These are phyloP conservation scores for Backusella tarrabulga DNA, from an alignment of 192 early-diverging fungal species.

Conservation along the genomic window DNA sequence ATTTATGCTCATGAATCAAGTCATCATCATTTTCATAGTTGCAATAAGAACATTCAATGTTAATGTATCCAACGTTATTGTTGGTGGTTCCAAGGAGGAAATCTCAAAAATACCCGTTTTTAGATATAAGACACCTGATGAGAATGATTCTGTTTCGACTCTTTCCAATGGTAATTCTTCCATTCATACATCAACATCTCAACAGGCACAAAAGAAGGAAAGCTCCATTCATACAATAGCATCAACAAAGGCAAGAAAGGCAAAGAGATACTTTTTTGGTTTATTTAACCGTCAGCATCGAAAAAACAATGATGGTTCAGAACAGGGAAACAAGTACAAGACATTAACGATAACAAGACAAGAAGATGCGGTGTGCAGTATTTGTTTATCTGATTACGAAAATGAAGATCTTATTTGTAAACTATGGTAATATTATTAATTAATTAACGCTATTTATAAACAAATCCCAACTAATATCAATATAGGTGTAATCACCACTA, in stretches of 20 bases:
- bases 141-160: not conserved
- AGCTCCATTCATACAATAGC: not conserved
- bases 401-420: conserved; percentile 71
- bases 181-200: not conserved
- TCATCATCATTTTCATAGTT: conserved; percentile 27
- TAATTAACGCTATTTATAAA: not conserved
- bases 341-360: not conserved
- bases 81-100: conserved; percentile 65
- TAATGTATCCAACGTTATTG: conserved; percentile 48
- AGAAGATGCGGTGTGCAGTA: conserved; percentile 58
- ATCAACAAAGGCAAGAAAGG: not conserved
- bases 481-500: conserved; percentile 68
- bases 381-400: conserved; percentile 78
- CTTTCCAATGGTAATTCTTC: not conserved
- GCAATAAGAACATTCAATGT: conserved; percentile 53
- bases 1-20: not conserved
- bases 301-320: not conserved
- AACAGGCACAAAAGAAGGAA: not conserved
- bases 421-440: conserved; percentile 49
- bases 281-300: not conserved
- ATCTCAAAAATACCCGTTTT: conserved; percentile 68
- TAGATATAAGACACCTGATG: conserved; percentile 39
- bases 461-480: not conserved
- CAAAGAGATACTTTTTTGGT: not conserved
- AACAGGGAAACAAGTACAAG: not conserved